These are phyloP conservation scores for Colletotrichum tofieldiae DNA, from an alignment of 2,329 filamentous ascomycete genomes.

Conservation along the genomic window DNA sequence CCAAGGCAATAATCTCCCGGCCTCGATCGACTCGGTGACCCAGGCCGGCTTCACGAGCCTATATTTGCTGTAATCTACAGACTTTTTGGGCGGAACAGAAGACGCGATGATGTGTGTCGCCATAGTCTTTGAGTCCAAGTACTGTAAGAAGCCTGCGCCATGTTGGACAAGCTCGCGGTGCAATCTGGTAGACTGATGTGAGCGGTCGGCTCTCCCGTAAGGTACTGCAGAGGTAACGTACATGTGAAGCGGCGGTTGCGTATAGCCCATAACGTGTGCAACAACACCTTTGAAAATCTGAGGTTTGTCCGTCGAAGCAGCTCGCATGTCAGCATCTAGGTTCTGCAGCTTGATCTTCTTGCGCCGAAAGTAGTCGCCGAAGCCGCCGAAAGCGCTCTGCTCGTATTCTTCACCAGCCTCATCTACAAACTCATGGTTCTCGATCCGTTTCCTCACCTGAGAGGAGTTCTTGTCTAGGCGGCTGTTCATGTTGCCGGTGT, in stretches of 20 bases:
- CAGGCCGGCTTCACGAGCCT: slow-evolving; percentile 95
- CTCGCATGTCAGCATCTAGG: slow-evolving; percentile 85
- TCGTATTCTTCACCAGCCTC: slow-evolving; percentile 92
- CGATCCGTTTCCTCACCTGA: slow-evolving; percentile 73
- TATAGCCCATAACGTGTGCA: slow-evolving; percentile 95
- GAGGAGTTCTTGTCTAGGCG: slow-evolving; percentile 76
- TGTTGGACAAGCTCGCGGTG: slow-evolving; percentile 90
- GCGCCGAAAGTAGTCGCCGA: slow-evolving; percentile 91
- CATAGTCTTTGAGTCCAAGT: slow-evolving; percentile 93
- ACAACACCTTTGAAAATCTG: slow-evolving; percentile 93
- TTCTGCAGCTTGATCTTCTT: slow-evolving; percentile 99
- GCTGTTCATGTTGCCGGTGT: slow-evolving; percentile 66
- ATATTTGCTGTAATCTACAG: slow-evolving; percentile 88
- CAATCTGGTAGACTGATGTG: slow-evolving; percentile 61
- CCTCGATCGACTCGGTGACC: slow-evolving; percentile 90
- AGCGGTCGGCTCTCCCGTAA: background rate
- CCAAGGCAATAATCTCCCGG: slow-evolving; percentile 89
- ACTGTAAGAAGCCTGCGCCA: slow-evolving; percentile 96
- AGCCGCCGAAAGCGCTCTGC: slow-evolving; percentile 88
- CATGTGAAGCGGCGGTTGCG: slow-evolving; percentile 91
- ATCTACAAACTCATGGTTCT: slow-evolving; percentile 79
- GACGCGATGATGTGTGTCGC: slow-evolving; percentile 97
- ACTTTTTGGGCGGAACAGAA: slow-evolving; percentile 91
- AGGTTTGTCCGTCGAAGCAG: slow-evolving; percentile 78
- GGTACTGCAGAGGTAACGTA: slow-evolving; percentile 49